Evolutionary conservation across 495 filamentous ascomycete genomes (phyloP), one percentile per base, ranked within the genome.

Genomic region (Talaromyces ruber): DNA sequence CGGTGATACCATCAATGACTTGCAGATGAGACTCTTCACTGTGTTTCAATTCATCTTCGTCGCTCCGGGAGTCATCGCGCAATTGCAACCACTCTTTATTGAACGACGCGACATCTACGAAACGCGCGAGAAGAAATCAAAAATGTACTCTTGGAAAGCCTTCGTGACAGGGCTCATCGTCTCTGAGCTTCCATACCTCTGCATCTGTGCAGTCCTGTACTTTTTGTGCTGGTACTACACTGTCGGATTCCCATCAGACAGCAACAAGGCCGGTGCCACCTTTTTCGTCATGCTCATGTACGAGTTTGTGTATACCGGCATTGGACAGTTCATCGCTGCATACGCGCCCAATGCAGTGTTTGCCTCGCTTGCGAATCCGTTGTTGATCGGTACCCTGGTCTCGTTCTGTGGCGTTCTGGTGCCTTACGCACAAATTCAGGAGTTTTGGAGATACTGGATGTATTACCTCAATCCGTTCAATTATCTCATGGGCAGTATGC

Each of bases 391-490:
- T 65, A 79, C 79, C 28, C 76, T 88, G 63, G 78, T 76, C 54
- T 79, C 80, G 60, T 79, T 85, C 68, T 86, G 85, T 62, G 74
- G 76, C 65, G 74, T 78, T 8, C 64, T 76, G 50, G 74, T 77
- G 6, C 74, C 74, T 2, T 74, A 77, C 53, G 57, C 56, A 1
- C 71, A 78, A 57, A 86, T 88, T 26, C 74, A 79, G 28, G 81
- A 71, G 3, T 79, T 89, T 62, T 88, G 87, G 63, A 74, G 82
- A 18, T 92, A 91, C 81, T 91, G 88, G 88, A 87, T 88, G 64
- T 91, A 91, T 72, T 85, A 80, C 60, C 71, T 89, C 64, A 87
- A 85, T 32, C 88, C 89, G 6, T 84, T 90, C 67, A 88, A 84
- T 18, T 91, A 92, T 63, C 71, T 88, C 7, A 82, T 89, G 54